A percentile compares a stretch with the other conserved stretches of the same genome.
Conservation (phyloP, 257 asterid species). For the Cruciata laevipes region DNA sequence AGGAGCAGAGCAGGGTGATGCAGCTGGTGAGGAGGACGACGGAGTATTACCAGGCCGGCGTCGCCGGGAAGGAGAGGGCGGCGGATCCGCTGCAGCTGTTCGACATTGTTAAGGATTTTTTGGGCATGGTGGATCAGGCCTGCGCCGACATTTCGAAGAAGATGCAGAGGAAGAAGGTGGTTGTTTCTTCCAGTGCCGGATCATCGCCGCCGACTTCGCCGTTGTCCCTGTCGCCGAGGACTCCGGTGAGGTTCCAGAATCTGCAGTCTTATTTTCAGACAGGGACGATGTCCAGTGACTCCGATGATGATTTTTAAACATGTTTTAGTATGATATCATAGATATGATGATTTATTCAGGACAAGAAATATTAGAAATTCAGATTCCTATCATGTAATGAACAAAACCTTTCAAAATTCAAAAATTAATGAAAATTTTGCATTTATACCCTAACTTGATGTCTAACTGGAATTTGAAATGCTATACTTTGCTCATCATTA, state of each 20-base stretch:
- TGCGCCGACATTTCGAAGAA: constrained; percentile 47
- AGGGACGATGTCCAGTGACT: constrained; percentile 44
- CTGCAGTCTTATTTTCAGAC: constrained; percentile 37
- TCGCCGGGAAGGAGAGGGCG: constrained; percentile 29
- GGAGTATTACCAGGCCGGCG: constrained; percentile 58
- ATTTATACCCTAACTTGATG: too few species aligned
- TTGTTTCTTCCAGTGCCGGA: constrained; percentile 11
- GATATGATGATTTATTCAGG: background rate
- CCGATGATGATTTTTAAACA: constrained; percentile 60
- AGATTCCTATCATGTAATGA: background rate
- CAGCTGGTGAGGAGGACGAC: constrained; percentile 62
- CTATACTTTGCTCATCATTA: too few species aligned
- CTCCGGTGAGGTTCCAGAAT: constrained; percentile 53
- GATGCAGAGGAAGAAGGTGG: constrained; percentile 27
- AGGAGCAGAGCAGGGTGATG: constrained; percentile 61
- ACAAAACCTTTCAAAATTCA: too few species aligned
- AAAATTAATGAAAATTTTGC: too few species aligned
- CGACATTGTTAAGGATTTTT: constrained; percentile 56
- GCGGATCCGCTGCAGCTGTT: constrained; percentile 51
- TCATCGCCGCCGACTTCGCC: constrained; percentile 56
- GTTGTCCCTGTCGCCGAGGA: constrained; percentile 36
- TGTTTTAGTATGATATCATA: background rate
- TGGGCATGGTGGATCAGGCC: constrained; percentile 59
- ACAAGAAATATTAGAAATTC: background rate
- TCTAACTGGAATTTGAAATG: too few species aligned